Conservation (phyloP, 768 basidiomycete genomes). For the Rhizopogon rudus region DNA sequence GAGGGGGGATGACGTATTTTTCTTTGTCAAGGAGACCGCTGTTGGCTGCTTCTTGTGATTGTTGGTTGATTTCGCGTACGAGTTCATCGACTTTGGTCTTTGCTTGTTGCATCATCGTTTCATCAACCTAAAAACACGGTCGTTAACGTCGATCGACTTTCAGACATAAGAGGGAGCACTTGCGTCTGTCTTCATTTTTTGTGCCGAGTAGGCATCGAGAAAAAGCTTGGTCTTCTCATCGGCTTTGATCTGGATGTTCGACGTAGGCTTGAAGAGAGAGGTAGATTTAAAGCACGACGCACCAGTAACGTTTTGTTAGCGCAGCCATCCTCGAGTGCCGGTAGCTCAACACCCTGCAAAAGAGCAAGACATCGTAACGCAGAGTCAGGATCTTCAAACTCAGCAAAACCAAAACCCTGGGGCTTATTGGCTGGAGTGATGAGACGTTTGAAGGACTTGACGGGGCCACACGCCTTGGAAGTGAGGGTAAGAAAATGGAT, state of each 20-base stretch:
- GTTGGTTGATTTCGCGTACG: conserved; percentile 65
- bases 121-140: conserved; percentile 52
- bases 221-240: conserved; percentile 93
- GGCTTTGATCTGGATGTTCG: conserved; percentile 73
- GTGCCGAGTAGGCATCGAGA: conserved; percentile 78
- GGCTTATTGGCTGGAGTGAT: conserved; percentile 92
- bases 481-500: background rate
- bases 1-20: conserved; percentile 90
- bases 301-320: conserved; percentile 66
- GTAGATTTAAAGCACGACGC: conserved; percentile 30
- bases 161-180: conserved; percentile 22
- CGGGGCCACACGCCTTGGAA: conserved; percentile 78
- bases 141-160: background rate
- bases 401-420: conserved; percentile 96
- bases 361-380: conserved; percentile 73
- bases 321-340: conserved; percentile 55
- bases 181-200: conserved; percentile 80
- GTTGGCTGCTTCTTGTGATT: conserved; percentile 71
- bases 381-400: conserved; percentile 90
- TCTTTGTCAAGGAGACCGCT: conserved; percentile 76
- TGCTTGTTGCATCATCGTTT: conserved; percentile 56
- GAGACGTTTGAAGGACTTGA: conserved; percentile 88
- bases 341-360: conserved; percentile 59
- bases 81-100: conserved; percentile 60
- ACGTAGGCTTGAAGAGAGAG: conserved; percentile 34